These are phyloP conservation scores for Panaeolus cyanescens DNA, from an alignment of 768 basidiomycete genomes.

Conservation along the genomic window DNA sequence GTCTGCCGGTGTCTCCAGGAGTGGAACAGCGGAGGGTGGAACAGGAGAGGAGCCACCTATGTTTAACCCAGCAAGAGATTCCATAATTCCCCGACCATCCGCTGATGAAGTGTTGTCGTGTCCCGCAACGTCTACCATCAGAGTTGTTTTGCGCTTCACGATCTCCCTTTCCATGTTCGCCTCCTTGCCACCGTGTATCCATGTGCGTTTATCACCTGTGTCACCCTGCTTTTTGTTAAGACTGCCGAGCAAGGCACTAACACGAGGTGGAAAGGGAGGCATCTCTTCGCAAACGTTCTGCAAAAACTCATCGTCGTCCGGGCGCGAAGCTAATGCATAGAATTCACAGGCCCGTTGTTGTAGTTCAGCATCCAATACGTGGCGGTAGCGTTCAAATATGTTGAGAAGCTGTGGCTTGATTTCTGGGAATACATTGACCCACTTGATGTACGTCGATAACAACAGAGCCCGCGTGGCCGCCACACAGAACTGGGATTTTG, in stretches of 20 bases:
- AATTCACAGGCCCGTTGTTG: slow-evolving; percentile 99
- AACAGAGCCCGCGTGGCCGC: slow-evolving; percentile 91
- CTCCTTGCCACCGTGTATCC: slow-evolving; percentile 95
- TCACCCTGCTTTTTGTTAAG: slow-evolving; percentile 89
- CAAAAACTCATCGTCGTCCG: slow-evolving; percentile 90
- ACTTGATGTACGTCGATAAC: slow-evolving; percentile 98
- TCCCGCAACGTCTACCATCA: slow-evolving; percentile 36
- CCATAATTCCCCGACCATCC: slow-evolving; percentile 52
- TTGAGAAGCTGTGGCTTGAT: slow-evolving; percentile 92
- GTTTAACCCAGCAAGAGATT: slow-evolving; percentile 84
- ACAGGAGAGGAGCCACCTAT: slow-evolving; percentile 16
- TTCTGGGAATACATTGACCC: slow-evolving; percentile 99
- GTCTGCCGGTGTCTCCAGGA: slow-evolving; percentile 25
- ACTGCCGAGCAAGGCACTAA: slow-evolving; percentile 85
- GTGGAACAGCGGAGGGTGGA: slow-evolving; percentile 15
- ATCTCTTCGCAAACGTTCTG: slow-evolving; percentile 98
- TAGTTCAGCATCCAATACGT: slow-evolving; percentile 94
- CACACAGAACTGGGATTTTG: slow-evolving; percentile 93
- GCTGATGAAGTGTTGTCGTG: slow-evolving; percentile 29
- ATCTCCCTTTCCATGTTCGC: slow-evolving; percentile 79
- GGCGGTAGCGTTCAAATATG: slow-evolving; percentile 97
- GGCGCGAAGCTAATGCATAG: slow-evolving; percentile 79
- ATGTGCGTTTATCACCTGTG: slow-evolving; percentile 93
- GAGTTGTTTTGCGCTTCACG: slow-evolving; percentile 49
- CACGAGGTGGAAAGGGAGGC: slow-evolving; percentile 96